Base-by-base conservation (phyloP, 228 moss, liverwort and hornwort species). In the Sphagnum fallax region DNA sequence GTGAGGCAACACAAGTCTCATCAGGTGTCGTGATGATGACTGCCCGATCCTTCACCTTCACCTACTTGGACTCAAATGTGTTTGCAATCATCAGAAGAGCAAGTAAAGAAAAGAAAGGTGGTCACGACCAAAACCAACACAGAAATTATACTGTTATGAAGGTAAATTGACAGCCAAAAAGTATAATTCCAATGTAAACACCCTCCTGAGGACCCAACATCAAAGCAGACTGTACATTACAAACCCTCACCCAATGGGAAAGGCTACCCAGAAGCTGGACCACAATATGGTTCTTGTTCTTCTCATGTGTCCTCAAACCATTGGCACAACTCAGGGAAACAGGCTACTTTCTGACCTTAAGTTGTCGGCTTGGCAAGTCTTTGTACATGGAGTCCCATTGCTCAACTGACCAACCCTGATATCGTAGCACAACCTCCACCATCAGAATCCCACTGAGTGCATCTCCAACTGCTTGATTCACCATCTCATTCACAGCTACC, bases 381-480 rank as follows among this genome's bases (percentile, higher is more conserved):
- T 70, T 72, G 53, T 98, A 98, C 71, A 90, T 78, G n/a, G 84
- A 71, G 70, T 94, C 87, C 98, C 98, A 98, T 63, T 90, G 78
- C 75, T 88, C 80, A 51, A 94, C 71, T 6, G 94, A 91, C 94
- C 91, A 94, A 65, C 82, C 86, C 52, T 82, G 85, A 71, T 90
- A 84, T 11, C 68, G 82, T 32, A 98, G 84, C 60, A 94, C 77
- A 61, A 79, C 73, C 70, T 98, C 98, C 47, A 94, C 91, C 98
- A 98, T 94, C 49, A 98, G 77, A 63, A 98, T 88, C 65, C 94
- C 90, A 82, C 98, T 90, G 66, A 98, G 51, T n/a, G 94, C 98
- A 83, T 98, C 98, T 69, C 98, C 98, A 62, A 98, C 87, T 67
- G 92, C 92, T 83, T 94, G 94, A 75, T 98, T 98, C 60, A 98